phyloP scores from a whole-genome alignment of 345 rosid species.

The Populus ilicifolia region DNA sequence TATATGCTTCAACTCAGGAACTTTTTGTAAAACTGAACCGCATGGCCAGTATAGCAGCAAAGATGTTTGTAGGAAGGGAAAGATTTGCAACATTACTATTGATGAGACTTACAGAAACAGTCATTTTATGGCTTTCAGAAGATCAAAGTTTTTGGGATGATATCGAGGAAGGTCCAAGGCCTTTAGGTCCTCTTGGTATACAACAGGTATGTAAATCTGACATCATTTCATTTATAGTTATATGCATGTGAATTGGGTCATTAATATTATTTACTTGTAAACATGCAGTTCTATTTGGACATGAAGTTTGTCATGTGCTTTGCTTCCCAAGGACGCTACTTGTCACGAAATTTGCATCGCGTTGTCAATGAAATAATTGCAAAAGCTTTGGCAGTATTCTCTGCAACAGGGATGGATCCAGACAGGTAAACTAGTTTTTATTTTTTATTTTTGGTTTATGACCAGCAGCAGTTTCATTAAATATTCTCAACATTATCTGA shows the following conservation, averaged over 20 bases:
- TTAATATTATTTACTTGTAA: constrained; percentile 1
- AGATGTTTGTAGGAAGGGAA: constrained; percentile 96
- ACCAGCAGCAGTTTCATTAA: background rate
- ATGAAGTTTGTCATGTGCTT: constrained; percentile 91
- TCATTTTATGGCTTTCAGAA: constrained; percentile 86
- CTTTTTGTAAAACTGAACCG: constrained; percentile 72
- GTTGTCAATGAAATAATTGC: constrained; percentile 83
- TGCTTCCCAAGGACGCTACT: constrained; percentile 95
- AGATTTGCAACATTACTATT: constrained; percentile 81
- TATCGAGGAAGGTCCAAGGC: constrained; percentile 91
- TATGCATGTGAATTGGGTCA: background rate
- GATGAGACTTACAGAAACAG: constrained; percentile 97
- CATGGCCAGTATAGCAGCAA: constrained; percentile 87
- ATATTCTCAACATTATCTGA: background rate
- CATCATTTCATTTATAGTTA: constrained; percentile 8
- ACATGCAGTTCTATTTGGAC: constrained; percentile 81
- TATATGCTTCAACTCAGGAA: constrained; percentile 49
- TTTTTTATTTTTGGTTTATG: constrained; percentile 5
- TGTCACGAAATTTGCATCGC: constrained; percentile 85
- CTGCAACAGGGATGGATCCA: constrained; percentile 91
- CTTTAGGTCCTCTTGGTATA: constrained; percentile 85
- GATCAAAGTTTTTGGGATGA: constrained; percentile 99
- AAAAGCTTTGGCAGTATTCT: constrained; percentile 74
- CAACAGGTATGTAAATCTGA: constrained; percentile 55
- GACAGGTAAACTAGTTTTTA: constrained; percentile 48